A percentile compares a stretch with the other conserved stretches of the same genome.
These are phyloP conservation scores for Dactylorhiza incarnata DNA, from an alignment of 106 monocot species.

Conservation along the genomic window DNA sequence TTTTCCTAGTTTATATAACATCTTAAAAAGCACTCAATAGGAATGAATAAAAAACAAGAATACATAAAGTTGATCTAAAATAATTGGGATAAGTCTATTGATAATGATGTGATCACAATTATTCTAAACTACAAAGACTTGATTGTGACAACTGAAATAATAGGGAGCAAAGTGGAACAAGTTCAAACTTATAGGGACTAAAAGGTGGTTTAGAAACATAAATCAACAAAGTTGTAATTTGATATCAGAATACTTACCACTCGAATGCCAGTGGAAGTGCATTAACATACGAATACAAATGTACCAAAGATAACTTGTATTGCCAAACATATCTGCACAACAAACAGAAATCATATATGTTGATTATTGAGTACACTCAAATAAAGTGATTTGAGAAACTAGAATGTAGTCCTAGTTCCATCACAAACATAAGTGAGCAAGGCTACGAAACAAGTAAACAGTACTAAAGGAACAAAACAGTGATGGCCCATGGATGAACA, in stretches of 20 bases:
- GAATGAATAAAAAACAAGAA: too few relatives aligned
- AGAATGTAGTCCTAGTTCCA: not conserved
- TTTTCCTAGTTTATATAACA: too few relatives aligned
- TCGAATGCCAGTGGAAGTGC: constrained; percentile 73
- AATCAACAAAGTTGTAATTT: not conserved
- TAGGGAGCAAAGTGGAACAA: too few relatives aligned
- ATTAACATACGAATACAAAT: constrained; percentile 63
- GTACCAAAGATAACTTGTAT: constrained; percentile 77
- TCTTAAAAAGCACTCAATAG: too few relatives aligned
- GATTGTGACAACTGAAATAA: too few relatives aligned
- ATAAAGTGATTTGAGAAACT: not conserved
- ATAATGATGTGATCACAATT: too few relatives aligned
- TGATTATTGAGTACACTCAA: not conserved
- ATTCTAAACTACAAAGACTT: too few relatives aligned
- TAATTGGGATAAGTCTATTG: too few relatives aligned
- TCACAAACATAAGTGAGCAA: not conserved
- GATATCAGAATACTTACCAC: constrained; percentile 39
- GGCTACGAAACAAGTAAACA: not conserved
- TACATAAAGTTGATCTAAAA: too few relatives aligned
- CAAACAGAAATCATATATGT: not conserved
- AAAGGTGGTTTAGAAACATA: not conserved
- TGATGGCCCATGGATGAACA: not conserved
- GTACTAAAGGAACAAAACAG: not conserved
- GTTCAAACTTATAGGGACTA: not conserved
- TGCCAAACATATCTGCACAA: constrained; percentile 67